Evolutionary conservation across 306 rosid species (phyloP).

Genomic region (Rosa chinensis): DNA sequence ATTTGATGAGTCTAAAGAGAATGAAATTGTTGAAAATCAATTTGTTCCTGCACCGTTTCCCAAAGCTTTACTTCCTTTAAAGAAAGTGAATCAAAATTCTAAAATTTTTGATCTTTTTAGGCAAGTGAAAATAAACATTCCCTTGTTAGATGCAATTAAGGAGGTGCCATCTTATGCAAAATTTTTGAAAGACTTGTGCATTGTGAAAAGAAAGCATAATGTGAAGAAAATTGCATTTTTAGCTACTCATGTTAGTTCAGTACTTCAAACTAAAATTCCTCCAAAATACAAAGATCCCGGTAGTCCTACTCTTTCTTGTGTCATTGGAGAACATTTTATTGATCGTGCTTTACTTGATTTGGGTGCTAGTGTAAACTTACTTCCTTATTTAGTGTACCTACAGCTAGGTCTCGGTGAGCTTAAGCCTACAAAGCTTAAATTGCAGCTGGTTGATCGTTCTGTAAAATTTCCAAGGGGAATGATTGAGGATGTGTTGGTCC

Average conservation of each 20-base stretch:
- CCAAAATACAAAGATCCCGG: background rate
- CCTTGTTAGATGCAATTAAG: background rate
- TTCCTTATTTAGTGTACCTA: background rate
- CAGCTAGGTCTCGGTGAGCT: background rate
- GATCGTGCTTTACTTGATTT: constrained; percentile 2
- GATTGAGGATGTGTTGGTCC: background rate
- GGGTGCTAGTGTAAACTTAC: background rate
- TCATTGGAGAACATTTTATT: background rate
- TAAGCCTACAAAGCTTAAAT: background rate
- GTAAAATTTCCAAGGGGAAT: background rate
- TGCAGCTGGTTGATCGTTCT: background rate
- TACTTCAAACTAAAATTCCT: background rate
- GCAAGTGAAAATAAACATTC: background rate
- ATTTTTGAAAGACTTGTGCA: background rate
- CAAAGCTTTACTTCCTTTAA: background rate
- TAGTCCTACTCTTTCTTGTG: background rate
- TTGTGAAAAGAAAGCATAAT: too few species aligned
- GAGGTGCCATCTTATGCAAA: background rate
- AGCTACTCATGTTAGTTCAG: background rate
- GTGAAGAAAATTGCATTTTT: background rate
- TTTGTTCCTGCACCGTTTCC: background rate
- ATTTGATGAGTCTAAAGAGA: background rate
- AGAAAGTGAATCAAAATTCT: background rate
- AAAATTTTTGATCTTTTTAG: background rate
- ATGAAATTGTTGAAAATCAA: background rate